Base-by-base conservation (phyloP, 306 rosid genomes). In the Lathyrus tuberosus region DNA sequence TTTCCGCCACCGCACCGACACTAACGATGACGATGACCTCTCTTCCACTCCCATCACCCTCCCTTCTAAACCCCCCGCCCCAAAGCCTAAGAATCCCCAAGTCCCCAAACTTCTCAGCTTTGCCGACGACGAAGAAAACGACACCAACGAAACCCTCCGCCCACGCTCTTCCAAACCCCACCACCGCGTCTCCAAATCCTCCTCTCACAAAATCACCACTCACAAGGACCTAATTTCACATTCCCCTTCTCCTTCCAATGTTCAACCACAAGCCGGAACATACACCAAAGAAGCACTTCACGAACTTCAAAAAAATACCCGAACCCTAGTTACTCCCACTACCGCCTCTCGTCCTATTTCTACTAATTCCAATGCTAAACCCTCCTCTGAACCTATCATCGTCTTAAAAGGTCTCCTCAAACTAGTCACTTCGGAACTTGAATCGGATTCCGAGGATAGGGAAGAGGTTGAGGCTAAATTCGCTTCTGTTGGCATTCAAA, bases 251-350 rank as follows among this genome's bases (percentile, higher is more conserved):
- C 84, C 16, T 22, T 90, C 97, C 72, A 90, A 90, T 42, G 97
- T 94, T 60, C 96, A 87, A 42, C 98, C 98, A 10, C 97, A 84
- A 75, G 98, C 97, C 6, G 97, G 98, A 10, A 83, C 78, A 15
- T 94, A 94, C 79, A 94, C 98, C 69, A 85, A 81, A 65, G 97
- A 93, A 78, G 86, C 97, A 5, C 97, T 93, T 65, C 96, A 78
- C 2, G 96, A 90, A 79, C 94, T 93, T 12, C 98, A 90, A 87
- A 94, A 94, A 87, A 90, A 90, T 73, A 87, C 98, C 3, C 89
- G 97, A 78, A 94, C 95, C 65, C 82, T 94, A 16, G 92, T 84
- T 63, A 66, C 66, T 14, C 79, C 87, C 44, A 82, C 82, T 40
- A 15, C 78, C 35, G 15, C 8, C 26, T 66, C 78, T 13, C 78